phyloP scores from a whole-genome alignment of 2,329 filamentous ascomycete genomes.

The Pseudocercospora cruenta region DNA sequence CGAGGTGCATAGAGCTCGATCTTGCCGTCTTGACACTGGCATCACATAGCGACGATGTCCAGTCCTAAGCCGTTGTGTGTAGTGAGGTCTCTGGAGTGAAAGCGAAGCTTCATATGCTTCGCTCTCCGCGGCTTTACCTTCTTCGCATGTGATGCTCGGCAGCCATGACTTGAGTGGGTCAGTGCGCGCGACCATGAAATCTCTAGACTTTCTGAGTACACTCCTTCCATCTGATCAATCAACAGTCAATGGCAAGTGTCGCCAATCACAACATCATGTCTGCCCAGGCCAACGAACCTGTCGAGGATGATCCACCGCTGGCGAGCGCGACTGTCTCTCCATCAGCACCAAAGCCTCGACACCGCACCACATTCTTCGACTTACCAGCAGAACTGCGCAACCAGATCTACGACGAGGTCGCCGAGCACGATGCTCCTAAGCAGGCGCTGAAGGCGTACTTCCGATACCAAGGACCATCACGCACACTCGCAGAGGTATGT shows the following conservation, averaged over 20 bases:
- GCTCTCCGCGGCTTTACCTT: not conserved
- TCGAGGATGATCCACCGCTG: not conserved
- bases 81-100: not conserved
- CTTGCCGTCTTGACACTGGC: not conserved
- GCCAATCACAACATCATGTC: not conserved
- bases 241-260: too few relatives aligned
- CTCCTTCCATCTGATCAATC: too few relatives aligned
- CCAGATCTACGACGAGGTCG: not conserved
- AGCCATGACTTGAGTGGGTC: not conserved
- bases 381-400: not conserved
- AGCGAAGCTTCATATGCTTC: not conserved
- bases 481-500: not conserved
- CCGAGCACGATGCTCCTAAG: not conserved
- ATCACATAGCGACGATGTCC: not conserved
- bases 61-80: not conserved
- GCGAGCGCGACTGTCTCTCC: not conserved
- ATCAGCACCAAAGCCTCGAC: not conserved
- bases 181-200: not conserved
- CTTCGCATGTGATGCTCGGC: not conserved
- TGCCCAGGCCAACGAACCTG: not conserved
- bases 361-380: not conserved
- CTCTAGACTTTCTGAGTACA: not conserved
- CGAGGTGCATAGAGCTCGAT: not conserved
- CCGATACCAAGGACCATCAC: not conserved
- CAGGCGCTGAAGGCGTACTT: not conserved